Evolutionary conservation across 1,284 basidiomycete genomes (phyloP), one percentile per base, ranked within the genome.

Genomic region (Cryptococcus sp.): DNA sequence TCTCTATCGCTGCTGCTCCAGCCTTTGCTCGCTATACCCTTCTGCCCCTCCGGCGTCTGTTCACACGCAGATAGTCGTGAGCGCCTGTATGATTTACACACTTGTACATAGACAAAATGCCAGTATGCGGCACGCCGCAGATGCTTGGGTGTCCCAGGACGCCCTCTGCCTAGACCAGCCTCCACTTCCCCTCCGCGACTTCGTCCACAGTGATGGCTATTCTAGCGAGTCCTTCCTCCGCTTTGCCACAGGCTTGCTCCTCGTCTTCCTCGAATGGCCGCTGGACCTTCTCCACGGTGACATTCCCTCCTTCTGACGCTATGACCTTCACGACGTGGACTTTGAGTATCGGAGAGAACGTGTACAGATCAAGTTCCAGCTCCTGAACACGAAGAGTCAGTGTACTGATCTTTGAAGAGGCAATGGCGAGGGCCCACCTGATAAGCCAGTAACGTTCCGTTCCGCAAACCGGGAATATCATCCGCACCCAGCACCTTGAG

Each of bases 1-100:
- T 85, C 1, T 90, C 88, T 1, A 63, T 93, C 33, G 90, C 87
- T 64, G 78, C 88, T 2, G 82, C 89, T 0, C 91, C 90, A 11
- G 80, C 81, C 11, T 88, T 92, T 72, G 87, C 89, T 12, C 79
- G 89, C 46, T 60, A 79, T 9, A 67, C 85, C 5, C 67, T 90
- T 18, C 84, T 87, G 52, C 88, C 88, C 12, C 57, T 83, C 13
- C 72, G 79, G 24, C 53, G 58, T 24, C 43, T 69, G 13, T 36
- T 57, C 7, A 28, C 28, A n/a, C 35, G 55, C 3, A 49, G n/a
- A 42, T 13, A 15, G 42, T n/a, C n/a, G 24, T 15, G 33, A 33
- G n/a, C 24, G 21, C n/a, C 23, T 28, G 46, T 12, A 28, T 18
- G 46, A n/a, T 21, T 18, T 24, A 46, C 24, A 23, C 21, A 23